These are phyloP conservation scores for Arthroderma sp. DNA, from an alignment of 2,329 filamentous ascomycete species.

Conservation along the genomic window DNA sequence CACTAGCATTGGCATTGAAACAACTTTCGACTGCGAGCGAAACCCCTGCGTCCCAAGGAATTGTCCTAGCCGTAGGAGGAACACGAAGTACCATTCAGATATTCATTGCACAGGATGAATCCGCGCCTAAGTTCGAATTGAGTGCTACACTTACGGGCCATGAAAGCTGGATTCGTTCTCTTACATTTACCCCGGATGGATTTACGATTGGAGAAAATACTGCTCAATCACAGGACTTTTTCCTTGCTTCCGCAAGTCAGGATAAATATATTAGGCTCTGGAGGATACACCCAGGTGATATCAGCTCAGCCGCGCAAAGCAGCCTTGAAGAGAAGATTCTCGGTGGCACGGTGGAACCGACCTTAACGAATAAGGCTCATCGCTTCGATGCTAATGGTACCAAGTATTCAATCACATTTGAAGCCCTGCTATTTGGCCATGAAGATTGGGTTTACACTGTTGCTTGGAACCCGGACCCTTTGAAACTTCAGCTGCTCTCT, in stretches of 20 bases:
- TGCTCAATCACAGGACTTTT: constrained; percentile 48
- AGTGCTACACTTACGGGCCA: constrained; percentile 74
- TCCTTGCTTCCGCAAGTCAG: constrained; percentile 87
- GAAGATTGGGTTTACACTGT: constrained; percentile 98
- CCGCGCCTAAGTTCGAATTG: constrained; percentile 45
- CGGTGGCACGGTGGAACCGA: constrained; percentile 42
- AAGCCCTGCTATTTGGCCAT: constrained; percentile 83
- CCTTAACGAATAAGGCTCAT: constrained; percentile 81
- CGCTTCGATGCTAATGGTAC: constrained; percentile 48
- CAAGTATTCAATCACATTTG: constrained; percentile 76
- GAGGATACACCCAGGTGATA: constrained; percentile 63
- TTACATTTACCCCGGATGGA: constrained; percentile 52
- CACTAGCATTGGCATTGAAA: constrained; percentile 58
- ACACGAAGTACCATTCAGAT: constrained; percentile 74
- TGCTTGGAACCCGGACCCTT: constrained; percentile 49
- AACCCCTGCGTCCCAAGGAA: constrained; percentile 22
- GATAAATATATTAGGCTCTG: constrained; percentile 95
- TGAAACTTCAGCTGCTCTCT: constrained; percentile 61
- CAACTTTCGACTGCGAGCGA: constrained; percentile 38
- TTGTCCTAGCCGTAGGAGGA: constrained; percentile 71
- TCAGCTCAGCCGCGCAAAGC: constrained; percentile 27
- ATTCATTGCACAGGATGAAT: constrained; percentile 45
- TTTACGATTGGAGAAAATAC: constrained; percentile 35
- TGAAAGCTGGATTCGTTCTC: constrained; percentile 84
- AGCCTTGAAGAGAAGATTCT: constrained; percentile 25